phyloP scores from a whole-genome alignment of 2,329 filamentous ascomycete genomes.

The Rhinocladiella mackenziei region DNA sequence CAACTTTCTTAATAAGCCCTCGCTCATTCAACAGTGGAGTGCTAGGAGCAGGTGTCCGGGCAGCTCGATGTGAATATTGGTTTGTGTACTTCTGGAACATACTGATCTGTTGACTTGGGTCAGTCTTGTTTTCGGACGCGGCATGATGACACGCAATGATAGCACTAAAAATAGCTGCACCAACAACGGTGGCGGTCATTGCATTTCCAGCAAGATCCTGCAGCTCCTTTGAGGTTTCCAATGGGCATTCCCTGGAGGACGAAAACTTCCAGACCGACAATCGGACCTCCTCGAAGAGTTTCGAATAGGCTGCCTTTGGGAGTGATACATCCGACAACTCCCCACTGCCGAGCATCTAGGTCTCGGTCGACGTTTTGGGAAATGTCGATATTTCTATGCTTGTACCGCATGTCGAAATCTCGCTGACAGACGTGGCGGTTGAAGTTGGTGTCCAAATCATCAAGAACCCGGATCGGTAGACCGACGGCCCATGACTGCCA shows the following conservation, averaged over 20 bases:
- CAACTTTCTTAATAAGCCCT: background rate
- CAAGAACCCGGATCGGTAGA: constrained; percentile 59
- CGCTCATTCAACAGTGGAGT: background rate
- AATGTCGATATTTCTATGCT: constrained; percentile 56
- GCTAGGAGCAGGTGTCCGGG: background rate
- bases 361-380: constrained; percentile 69
- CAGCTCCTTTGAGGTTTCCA: constrained; percentile 57
- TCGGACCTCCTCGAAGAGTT: constrained; percentile 56
- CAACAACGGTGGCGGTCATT: constrained; percentile 71
- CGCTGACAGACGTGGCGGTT: constrained; percentile 46
- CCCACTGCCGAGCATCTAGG: constrained; percentile 46
- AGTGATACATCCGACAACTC: constrained; percentile 64
- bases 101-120: background rate
- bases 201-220: constrained; percentile 74
- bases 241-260: constrained; percentile 65
- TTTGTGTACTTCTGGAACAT: constrained; percentile 11
- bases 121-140: background rate
- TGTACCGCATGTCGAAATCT: constrained; percentile 56
- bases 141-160: constrained; percentile 46
- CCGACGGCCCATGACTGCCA: constrained; percentile 49
- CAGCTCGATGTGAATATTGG: background rate
- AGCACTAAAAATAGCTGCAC: constrained; percentile 57
- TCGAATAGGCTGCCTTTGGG: constrained; percentile 60
- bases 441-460: constrained; percentile 62
- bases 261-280: constrained; percentile 62